Evolutionary conservation across 345 rosid species (phyloP), one percentile per base, ranked within the genome.

Genomic region (Mangifera indica): DNA sequence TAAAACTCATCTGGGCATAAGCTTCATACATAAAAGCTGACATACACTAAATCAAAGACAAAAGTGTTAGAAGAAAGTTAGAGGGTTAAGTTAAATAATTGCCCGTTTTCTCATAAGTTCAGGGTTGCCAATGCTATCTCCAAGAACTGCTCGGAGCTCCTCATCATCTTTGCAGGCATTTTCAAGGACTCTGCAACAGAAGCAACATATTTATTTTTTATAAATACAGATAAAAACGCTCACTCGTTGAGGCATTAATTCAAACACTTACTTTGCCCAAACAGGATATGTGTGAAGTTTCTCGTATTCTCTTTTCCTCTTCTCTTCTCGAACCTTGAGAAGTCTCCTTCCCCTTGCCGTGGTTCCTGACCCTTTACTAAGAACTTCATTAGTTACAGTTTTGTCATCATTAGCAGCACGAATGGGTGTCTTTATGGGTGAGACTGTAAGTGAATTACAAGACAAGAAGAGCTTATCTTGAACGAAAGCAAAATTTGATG

Each of bases 71-170:
- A 22, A 8, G 24, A 44, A 49, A 29, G 5, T 17, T 34, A 25
- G 21, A 37, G 46, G 8, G 13, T 1, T 12, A 21, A 8, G 10
- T 7, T 18, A 42, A 11, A 44, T 37, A 42, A 34, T 12, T 5
- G 90, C 98, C 85, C 87, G 85, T 80, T 89, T 84, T 77, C 88
- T 84, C 96, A 91, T 93, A 60, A 88, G 91, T 64, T 93, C 92
- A 32, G 98, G 98, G 73, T 91, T 57, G 60, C 98, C 98, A 15
- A 93, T 80, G 85, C 93, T 93, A 77, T 91, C 98, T 7, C 97
- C 93, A 62, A 91, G 96, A 78, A 91, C 85, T 26, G 91, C 86
- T 67, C 96, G 85, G 55, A 91, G 92, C 84, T 91, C 98, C 63
- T 81, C 86, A 67, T 93, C 98, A 62, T 86, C 76, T 75, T 84